phyloP scores from a whole-genome alignment of 2,329 filamentous ascomycete genomes.

The Aspergillus ochraceoroseus region DNA sequence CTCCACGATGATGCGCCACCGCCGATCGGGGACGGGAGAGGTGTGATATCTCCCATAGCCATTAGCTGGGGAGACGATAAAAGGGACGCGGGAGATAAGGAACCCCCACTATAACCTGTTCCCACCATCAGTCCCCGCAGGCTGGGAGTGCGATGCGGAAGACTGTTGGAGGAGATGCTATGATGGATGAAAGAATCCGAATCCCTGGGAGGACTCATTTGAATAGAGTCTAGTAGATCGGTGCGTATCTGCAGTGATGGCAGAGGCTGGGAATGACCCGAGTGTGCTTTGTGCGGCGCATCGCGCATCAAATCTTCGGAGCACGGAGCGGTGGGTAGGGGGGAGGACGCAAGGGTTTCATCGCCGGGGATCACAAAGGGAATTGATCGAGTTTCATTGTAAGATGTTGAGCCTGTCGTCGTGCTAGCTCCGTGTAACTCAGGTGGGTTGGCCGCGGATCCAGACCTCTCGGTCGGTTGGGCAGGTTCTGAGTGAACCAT shows the following conservation, averaged over 20 bases:
- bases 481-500: conserved; percentile 23
- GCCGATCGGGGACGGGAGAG: conserved; percentile 67
- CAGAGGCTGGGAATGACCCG: conserved; percentile 11
- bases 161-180: conserved; percentile 41
- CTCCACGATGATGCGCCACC: conserved; percentile 36
- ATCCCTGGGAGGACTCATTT: conserved; percentile 30
- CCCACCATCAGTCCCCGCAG: conserved; percentile 39
- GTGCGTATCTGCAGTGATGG: conserved; percentile 37
- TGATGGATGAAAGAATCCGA: conserved; percentile 36
- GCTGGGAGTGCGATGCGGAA: conserved; percentile 45
- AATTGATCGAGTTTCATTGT: conserved; percentile 19
- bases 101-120: conserved; percentile 40
- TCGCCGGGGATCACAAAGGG: conserved; percentile 16
- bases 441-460: conserved; percentile 15
- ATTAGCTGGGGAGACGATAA: conserved; percentile 69
- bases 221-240: conserved; percentile 27
- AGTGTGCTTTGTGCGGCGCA: conserved; percentile 10
- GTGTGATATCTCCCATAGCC: conserved; percentile 73
- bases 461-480: conserved; percentile 27
- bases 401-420: conserved; percentile 13
- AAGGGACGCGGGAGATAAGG: conserved; percentile 57
- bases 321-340: conserved; percentile 7
- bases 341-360: conserved; percentile 10
- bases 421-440: conserved; percentile 22
- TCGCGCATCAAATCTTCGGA: conserved; percentile 14